phyloP scores from a whole-genome alignment of 2,329 filamentous ascomycete genomes.

The Fusarium sp. region DNA sequence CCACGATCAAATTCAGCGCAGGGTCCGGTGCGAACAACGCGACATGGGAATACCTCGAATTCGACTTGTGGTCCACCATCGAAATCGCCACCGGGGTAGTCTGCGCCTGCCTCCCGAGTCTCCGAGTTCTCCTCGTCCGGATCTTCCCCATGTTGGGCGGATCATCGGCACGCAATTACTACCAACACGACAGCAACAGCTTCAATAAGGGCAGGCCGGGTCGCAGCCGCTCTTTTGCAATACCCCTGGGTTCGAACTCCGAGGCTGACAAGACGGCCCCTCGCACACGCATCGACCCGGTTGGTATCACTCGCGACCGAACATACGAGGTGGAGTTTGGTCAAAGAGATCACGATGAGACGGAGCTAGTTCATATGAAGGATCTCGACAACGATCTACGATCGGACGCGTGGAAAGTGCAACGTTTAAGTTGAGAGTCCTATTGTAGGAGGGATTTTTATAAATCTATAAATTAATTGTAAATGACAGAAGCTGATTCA shows the following conservation, averaged over 20 bases:
- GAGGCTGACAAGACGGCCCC: neutral
- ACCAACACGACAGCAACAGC: neutral
- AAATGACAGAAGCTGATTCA: too few species aligned
- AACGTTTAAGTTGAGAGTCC: neutral
- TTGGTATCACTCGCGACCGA: neutral
- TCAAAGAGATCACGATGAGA: neutral
- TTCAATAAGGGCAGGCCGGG: neutral
- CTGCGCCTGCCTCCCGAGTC: neutral
- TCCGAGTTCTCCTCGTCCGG: neutral
- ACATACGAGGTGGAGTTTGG: neutral
- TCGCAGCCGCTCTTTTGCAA: accelerated
- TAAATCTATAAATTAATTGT: too few species aligned
- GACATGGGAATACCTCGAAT: neutral
- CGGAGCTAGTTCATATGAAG: neutral
- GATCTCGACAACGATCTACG: neutral
- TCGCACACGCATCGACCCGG: neutral
- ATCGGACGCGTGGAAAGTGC: neutral
- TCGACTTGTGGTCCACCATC: neutral
- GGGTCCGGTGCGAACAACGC: neutral
- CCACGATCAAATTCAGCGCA: neutral
- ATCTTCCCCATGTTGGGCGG: neutral
- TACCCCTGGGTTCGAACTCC: neutral
- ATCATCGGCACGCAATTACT: neutral
- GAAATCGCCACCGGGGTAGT: neutral
- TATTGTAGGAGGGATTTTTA: too few species aligned